Evolutionary conservation across 352 stramenopile genomes (phyloP), one percentile per base, ranked within the genome.

Genomic region (Pythium oligandrum): DNA sequence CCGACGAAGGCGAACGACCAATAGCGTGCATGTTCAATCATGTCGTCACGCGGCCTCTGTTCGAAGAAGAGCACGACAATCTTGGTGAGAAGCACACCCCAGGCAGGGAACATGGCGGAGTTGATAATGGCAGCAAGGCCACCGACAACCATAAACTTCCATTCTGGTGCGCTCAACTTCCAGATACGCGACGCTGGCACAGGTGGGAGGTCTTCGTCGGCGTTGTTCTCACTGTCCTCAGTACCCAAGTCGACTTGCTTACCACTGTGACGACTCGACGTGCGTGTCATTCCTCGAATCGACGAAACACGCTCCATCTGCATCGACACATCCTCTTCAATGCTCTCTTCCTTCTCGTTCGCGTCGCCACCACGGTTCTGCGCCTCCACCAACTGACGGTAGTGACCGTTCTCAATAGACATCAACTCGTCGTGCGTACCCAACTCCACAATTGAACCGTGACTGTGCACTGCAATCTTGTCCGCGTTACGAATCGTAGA

Each of bases 241-340:
- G 7, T 42, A 7, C 38, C 7, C 38, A 42, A 42, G 38, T 7
- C 11, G 11, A 11, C 38, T 11, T 11, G 7, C 38, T 42, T 42
- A 11, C 11, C 38, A 7, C 7, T 11, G 38, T 42, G 38, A 42
- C n/a, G n/a, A n/a, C n/a, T n/a, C n/a, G n/a, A n/a, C n/a, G n/a
- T n/a, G n/a, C n/a, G n/a, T n/a, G n/a, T n/a, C n/a, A n/a, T n/a
- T 7, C 7, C 6, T 83, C 46, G 97, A 97, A n/a, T n/a, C n/a
- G n/a, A n/a, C n/a, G n/a, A n/a, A n/a, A n/a, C n/a, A n/a, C n/a
- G n/a, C n/a, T n/a, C n/a, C n/a, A n/a, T n/a, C n/a, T n/a, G n/a
- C n/a, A n/a, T n/a, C 75, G 98, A 91, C 6, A 95, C 96, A 43
- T 93, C 94, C 6, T 77, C 97, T 6, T 98, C 71, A 45, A 88